Percentiles rank a stretch among this genome's conserved stretches.
Evolutionary conservation across 306 rosid genomes (phyloP).

Genomic region (Castanea mollissima): DNA sequence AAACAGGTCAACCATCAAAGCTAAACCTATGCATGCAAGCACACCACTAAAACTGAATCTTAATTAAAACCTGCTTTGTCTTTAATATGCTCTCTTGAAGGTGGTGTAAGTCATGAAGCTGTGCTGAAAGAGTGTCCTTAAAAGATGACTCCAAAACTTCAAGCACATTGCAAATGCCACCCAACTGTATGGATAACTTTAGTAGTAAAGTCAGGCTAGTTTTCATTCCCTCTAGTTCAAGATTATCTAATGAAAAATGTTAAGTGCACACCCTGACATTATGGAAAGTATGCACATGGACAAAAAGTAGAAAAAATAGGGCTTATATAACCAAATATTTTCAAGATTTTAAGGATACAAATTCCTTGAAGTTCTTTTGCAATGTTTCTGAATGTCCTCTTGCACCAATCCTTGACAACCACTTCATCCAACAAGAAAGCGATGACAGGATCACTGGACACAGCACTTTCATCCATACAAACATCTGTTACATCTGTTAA

Average conservation of each 20-base stretch:
- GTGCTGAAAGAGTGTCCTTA: slow-evolving; percentile 81
- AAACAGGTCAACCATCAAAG: slow-evolving; percentile 12
- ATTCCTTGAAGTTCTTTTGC: slow-evolving; percentile 66
- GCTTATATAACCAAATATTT: slow-evolving; percentile 22
- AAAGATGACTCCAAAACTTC: slow-evolving; percentile 89
- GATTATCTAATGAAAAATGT: slow-evolving; percentile 56
- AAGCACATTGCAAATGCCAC: slow-evolving; percentile 82
- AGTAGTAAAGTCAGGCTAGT: slow-evolving; percentile 58
- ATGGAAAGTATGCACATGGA: not conserved
- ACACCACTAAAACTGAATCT: slow-evolving; percentile 17
- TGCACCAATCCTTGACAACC: slow-evolving; percentile 99
- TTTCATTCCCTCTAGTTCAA: slow-evolving; percentile 51
- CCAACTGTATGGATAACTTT: slow-evolving; percentile 62
- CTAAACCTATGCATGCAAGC: not conserved
- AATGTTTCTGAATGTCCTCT: slow-evolving; percentile 69
- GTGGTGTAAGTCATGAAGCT: slow-evolving; percentile 69
- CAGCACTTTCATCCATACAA: slow-evolving; percentile 98
- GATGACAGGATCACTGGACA: slow-evolving; percentile 93
- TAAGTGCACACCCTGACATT: slow-evolving; percentile 17
- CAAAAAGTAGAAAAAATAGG: not conserved
- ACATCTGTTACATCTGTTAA: slow-evolving; percentile 91
- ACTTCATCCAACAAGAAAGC: slow-evolving; percentile 99
- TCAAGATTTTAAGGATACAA: slow-evolving; percentile 67
- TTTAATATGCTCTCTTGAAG: slow-evolving; percentile 83
- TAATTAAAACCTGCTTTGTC: slow-evolving; percentile 81